A percentile compares a stretch with the other conserved stretches of the same genome.
These are phyloP conservation scores for Rhynchosporium graminicola DNA, from an alignment of 2,329 filamentous ascomycete genomes.

Conservation along the genomic window DNA sequence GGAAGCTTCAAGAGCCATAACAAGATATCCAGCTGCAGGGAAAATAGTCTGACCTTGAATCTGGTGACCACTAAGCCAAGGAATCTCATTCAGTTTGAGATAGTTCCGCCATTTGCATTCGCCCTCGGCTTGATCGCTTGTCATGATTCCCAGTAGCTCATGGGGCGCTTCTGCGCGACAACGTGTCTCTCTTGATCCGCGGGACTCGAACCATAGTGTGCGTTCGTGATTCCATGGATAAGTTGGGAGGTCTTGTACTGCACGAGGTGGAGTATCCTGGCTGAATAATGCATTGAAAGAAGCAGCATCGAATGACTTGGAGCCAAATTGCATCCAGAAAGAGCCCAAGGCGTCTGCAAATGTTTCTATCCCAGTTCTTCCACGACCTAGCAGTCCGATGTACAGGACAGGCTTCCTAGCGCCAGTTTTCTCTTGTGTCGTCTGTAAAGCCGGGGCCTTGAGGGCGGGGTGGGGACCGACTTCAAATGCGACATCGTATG, in stretches of 20 bases:
- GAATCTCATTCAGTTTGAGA: slow-evolving; percentile 36
- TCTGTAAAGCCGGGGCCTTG: slow-evolving; percentile 35
- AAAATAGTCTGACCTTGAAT: slow-evolving; percentile 43
- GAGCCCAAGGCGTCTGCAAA: slow-evolving; percentile 30
- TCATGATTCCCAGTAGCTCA: slow-evolving; percentile 22
- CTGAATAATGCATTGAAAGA: slow-evolving; percentile 10
- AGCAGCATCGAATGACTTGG: slow-evolving; percentile 23
- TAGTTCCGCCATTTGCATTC: slow-evolving; percentile 24
- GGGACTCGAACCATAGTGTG: slow-evolving; percentile 25
- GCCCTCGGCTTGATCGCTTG: slow-evolving; percentile 5
- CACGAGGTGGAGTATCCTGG: background rate
- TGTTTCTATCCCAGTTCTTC: slow-evolving; percentile 22
- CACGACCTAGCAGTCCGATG: slow-evolving; percentile 14
- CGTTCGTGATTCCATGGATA: slow-evolving; percentile 28
- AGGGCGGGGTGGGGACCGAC: slow-evolving; percentile 43
- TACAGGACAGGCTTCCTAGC: slow-evolving; percentile 21
- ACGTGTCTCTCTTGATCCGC: slow-evolving; percentile 5
- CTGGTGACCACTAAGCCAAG: slow-evolving; percentile 49
- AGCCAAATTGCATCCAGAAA: slow-evolving; percentile 31
- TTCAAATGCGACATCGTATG: slow-evolving; percentile 33
- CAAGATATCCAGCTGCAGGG: slow-evolving; percentile 50
- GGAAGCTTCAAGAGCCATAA: slow-evolving; percentile 50
- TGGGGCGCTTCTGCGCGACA: slow-evolving; percentile 15
- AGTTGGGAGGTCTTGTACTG: slow-evolving; percentile 19
- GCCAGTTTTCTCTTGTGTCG: slow-evolving; percentile 11